Percentiles rank a stretch among this genome's conserved stretches.
Conservation (phyloP, 257 asterid species). For the Eustoma russellianum region DNA sequence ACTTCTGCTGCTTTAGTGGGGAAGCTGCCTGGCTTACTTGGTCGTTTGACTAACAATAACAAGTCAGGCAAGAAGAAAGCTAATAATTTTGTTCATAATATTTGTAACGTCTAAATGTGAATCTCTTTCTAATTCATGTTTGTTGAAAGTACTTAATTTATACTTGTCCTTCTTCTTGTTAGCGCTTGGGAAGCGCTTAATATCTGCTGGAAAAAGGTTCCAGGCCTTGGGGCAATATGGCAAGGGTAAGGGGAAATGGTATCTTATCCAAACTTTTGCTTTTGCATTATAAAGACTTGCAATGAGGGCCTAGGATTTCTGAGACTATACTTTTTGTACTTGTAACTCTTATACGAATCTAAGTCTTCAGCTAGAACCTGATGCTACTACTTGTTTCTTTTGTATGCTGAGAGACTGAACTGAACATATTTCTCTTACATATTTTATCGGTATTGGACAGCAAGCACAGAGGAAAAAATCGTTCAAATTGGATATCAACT, state of each 20-base stretch:
- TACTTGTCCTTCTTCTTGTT: conserved; percentile 36
- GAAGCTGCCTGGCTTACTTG: conserved; percentile 46
- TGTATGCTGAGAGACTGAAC: too few species aligned
- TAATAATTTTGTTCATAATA: too few species aligned
- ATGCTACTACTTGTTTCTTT: too few species aligned
- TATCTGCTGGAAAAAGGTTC: conserved; percentile 84
- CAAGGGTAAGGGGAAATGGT: conserved; percentile 76
- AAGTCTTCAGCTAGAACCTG: too few species aligned
- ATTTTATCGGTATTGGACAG: too few species aligned
- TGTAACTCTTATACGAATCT: not conserved
- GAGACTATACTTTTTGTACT: not conserved
- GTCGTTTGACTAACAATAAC: conserved; percentile 36
- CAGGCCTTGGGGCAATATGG: conserved; percentile 94
- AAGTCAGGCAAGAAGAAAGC: conserved; percentile 57
- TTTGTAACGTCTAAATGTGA: too few species aligned
- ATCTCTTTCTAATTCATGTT: not conserved
- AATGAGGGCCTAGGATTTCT: not conserved
- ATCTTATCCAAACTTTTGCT: conserved; percentile 12
- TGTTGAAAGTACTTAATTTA: conserved; percentile 16
- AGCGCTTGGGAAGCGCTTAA: conserved; percentile 88
- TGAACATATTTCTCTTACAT: too few species aligned
- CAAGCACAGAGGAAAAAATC: too few species aligned
- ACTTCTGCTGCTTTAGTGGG: conserved; percentile 52
- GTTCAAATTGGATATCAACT: too few species aligned
- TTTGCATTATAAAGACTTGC: not conserved